phyloP scores from a whole-genome alignment of 495 filamentous ascomycete species.

The Neurospora sp. region DNA sequence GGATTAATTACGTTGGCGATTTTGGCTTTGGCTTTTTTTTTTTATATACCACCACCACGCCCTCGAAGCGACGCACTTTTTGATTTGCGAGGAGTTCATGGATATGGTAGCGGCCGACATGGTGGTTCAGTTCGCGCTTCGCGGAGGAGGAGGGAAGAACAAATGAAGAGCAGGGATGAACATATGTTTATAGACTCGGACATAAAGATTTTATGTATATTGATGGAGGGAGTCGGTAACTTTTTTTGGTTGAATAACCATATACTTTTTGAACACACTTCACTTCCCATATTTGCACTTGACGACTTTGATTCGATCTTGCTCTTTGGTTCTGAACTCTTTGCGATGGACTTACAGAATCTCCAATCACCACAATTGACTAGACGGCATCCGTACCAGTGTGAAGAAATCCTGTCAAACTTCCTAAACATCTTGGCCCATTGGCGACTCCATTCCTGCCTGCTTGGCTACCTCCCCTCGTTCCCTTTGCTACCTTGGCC shows the following conservation, averaged over 20 bases:
- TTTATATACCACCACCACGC: not conserved
- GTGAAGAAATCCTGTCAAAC: not conserved
- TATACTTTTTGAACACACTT: not conserved
- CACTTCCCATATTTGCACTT: not conserved
- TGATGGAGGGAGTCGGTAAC: not conserved
- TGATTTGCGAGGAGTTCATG: not conserved
- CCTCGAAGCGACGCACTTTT: not conserved
- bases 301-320: not conserved
- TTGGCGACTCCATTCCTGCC: not conserved
- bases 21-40: not conserved
- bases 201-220: not conserved
- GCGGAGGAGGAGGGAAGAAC: not conserved
- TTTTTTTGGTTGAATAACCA: not conserved
- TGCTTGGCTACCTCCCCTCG: not conserved
- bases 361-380: not conserved
- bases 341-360: not conserved
- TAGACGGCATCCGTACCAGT: not conserved
- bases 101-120: not conserved
- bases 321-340: not conserved
- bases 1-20: not conserved
- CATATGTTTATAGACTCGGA: not conserved
- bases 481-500: not conserved
- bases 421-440: not conserved
- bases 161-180: not conserved
- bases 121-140: not conserved